Evolutionary conservation across 805 yeast species (phyloP), one percentile per base, ranked within the genome.

Genomic region (Komagataella populi): DNA sequence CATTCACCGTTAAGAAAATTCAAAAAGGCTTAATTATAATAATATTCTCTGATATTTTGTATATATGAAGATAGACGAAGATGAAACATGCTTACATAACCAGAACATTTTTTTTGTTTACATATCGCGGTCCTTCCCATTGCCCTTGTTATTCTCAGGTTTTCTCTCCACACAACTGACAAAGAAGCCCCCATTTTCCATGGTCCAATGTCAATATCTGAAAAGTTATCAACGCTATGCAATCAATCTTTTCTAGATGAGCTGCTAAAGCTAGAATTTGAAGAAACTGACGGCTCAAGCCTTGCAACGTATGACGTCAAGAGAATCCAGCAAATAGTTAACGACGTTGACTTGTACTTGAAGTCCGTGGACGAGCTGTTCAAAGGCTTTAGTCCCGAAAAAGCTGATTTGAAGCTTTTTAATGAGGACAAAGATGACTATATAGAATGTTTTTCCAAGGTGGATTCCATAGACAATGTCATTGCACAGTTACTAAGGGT

Each of bases 381-480:
- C 45, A 36, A 17, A 5, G 53, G 54, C 2, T 47, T 54, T 6
- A 49, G 24, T 14, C 39, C 39, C 5, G 39, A 30, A 30, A 6
- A 30, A 8, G 14, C 39, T 2, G 39, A 30, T 10, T 14, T 30
- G 12, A 30, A 30, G 7, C 54, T 55, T 1, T 36, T 44, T 20
- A 53, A 53, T 6, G 22, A 12, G 7, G 54, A 52, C 17, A 55
- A 53, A 44, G 18, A 46, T 24, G n/a, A 39, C 8, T 17, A 46
- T 5, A 18, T 56, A 8, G 36, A 58, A 6, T 69, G 72, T 71
- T 53, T 70, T 6, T 57, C 57, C 17, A 67, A 65, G 48, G 70
- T 70, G 6, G 65, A 64, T 7, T 56, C 59, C 2, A 57, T 73
- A 2, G 76, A 73, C 46, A 57, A 63, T 2, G 56, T 65, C 14